These are phyloP conservation scores for Carex pumila DNA, from an alignment of 176 grass and related monocot genomes.

Conservation along the genomic window DNA sequence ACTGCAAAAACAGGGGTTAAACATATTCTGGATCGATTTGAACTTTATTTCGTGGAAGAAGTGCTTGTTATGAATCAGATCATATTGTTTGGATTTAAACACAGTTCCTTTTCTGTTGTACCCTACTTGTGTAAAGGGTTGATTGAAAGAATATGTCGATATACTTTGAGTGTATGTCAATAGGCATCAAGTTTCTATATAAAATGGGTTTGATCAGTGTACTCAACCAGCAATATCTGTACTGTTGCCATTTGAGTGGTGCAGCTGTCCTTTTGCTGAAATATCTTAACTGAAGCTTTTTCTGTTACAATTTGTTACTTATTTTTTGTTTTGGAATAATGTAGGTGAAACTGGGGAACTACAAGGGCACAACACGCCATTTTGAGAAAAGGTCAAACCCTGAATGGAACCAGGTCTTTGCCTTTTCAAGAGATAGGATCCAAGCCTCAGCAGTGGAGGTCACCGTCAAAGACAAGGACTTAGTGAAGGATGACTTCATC, in stretches of 20 bases:
- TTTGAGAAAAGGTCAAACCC: conserved; percentile 48
- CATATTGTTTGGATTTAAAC: not conserved
- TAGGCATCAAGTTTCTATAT: not conserved
- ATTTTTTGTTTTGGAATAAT: not conserved
- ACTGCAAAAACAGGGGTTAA: not conserved
- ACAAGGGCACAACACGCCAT: conserved; percentile 42
- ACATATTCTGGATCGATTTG: not conserved
- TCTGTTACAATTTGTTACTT: not conserved
- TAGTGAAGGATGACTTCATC: conserved; percentile 42
- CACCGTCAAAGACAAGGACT: conserved; percentile 47
- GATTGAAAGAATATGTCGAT: not conserved
- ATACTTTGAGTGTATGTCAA: not conserved
- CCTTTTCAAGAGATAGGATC: conserved; percentile 53
- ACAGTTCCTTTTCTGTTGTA: not conserved
- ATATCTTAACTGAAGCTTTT: not conserved
- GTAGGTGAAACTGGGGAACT: conserved; percentile 41
- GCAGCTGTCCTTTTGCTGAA: not conserved
- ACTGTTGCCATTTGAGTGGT: not conserved
- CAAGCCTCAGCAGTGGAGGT: conserved; percentile 35
- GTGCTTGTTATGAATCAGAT: not conserved
- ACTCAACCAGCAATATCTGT: not conserved
- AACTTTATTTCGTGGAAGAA: not conserved
- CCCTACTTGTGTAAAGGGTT: not conserved
- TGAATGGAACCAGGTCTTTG: conserved; percentile 56
- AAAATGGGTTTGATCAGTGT: not conserved